Evolutionary conservation across 2,329 filamentous ascomycete genomes (phyloP).

Genomic region (Phyllosticta ampelicida): DNA sequence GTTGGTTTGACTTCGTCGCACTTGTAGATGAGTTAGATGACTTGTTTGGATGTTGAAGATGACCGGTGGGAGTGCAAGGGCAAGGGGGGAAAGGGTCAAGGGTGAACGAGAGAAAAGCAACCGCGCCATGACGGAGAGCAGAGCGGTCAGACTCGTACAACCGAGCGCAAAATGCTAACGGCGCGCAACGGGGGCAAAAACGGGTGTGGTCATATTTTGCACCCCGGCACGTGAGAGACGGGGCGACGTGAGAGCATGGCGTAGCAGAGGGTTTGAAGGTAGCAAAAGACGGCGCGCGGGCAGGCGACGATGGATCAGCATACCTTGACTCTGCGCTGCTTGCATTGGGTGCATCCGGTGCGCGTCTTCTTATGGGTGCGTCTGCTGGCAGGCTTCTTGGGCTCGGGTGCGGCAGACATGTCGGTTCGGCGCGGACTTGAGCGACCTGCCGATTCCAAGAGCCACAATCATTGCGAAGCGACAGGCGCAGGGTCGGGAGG

Average conservation of each 20-base stretch:
- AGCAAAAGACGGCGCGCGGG: not conserved
- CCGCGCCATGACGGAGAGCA: too few species aligned
- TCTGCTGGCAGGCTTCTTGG: slow-evolving; percentile 3
- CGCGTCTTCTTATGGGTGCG: slow-evolving; percentile 10
- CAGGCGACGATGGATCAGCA: not conserved
- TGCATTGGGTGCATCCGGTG: slow-evolving; percentile 9
- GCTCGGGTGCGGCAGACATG: slow-evolving; percentile 4
- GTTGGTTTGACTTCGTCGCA: slow-evolving; percentile 23
- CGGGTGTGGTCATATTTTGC: not conserved
- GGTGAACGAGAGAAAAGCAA: too few species aligned
- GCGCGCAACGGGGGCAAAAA: not conserved
- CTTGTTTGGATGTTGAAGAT: not conserved
- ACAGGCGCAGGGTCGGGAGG: not conserved
- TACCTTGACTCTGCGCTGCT: slow-evolving; percentile 10
- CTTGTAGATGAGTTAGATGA: slow-evolving; percentile 5
- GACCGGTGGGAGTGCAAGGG: not conserved
- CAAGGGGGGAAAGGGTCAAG: too few species aligned
- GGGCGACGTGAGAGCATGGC: not conserved
- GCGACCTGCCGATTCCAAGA: not conserved
- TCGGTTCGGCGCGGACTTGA: not conserved
- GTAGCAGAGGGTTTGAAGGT: not conserved
- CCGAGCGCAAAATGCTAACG: not conserved
- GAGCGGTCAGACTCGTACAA: not conserved
- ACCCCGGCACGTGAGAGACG: not conserved
- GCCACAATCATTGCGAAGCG: not conserved